phyloP scores from a whole-genome alignment of 148 eudicot genomes.

The Camellia granthamiana region DNA sequence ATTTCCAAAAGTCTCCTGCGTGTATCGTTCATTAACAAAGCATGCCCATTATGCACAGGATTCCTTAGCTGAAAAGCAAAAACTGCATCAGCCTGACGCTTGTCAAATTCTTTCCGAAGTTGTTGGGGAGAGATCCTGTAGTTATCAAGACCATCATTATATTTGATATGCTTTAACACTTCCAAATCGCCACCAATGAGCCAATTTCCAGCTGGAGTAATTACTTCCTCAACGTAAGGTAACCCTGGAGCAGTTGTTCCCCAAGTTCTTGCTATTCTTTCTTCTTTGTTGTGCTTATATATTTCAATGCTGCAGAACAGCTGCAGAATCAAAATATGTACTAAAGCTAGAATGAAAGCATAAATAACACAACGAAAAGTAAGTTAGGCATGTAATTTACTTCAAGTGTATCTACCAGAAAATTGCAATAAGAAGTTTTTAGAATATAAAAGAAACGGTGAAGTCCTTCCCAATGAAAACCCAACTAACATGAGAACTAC shows the following conservation, averaged over 20 bases:
- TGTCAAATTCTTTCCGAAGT: conserved; percentile 67
- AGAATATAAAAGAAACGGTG: neutral
- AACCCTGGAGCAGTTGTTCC: conserved; percentile 78
- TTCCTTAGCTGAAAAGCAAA: conserved; percentile 83
- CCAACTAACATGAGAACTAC: neutral
- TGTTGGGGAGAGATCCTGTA: conserved; percentile 71
- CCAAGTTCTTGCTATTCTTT: conserved; percentile 86
- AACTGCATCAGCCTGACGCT: conserved; percentile 82
- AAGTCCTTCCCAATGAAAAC: neutral
- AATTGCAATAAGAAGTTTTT: neutral
- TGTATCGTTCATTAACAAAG: conserved; percentile 81
- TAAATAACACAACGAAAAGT: neutral
- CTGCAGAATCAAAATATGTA: neutral
- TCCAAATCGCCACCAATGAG: conserved; percentile 77
- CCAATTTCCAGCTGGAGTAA: conserved; percentile 74
- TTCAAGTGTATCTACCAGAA: neutral
- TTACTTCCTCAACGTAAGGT: conserved; percentile 77
- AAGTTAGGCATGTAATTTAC: neutral
- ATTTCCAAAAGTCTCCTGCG: conserved; percentile 60
- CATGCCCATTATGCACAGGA: conserved; percentile 91
- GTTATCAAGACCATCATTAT: conserved; percentile 83
- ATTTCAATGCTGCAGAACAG: conserved; percentile 53
- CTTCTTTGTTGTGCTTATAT: conserved; percentile 85
- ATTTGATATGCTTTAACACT: conserved; percentile 66
- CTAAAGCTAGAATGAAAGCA: neutral